Evolutionary conservation across 192 early-diverging fungal genomes (phyloP).

Genomic region (Gorgonomyces haynaldii): DNA sequence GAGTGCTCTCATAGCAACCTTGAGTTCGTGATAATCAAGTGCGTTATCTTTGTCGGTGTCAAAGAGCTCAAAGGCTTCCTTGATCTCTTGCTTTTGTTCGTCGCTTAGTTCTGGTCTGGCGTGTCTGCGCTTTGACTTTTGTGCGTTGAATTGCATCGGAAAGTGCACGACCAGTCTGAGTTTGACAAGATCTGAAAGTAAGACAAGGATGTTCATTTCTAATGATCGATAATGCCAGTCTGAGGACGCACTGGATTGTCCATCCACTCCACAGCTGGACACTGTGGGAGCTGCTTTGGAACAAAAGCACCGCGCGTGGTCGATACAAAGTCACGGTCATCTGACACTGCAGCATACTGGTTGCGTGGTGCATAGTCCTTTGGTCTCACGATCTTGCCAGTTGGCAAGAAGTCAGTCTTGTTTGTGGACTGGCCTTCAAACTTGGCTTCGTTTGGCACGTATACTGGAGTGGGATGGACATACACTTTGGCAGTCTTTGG

Average conservation of each 20-base stretch:
- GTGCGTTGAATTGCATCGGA: conserved; percentile 4
- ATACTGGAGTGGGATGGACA: conserved; percentile 7
- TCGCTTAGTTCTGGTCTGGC: conserved; percentile 43
- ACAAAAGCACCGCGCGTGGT: conserved; percentile 19
- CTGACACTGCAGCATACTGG: conserved; percentile 16
- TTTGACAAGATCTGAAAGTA: not conserved
- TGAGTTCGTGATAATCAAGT: conserved; percentile 74
- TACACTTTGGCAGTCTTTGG: conserved; percentile 7
- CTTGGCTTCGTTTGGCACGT: conserved; percentile 22
- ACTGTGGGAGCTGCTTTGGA: conserved; percentile 15
- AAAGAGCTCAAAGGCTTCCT: conserved; percentile 94
- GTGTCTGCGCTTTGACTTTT: conserved; percentile 20
- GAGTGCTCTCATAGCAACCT: conserved; percentile 71
- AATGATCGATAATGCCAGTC: no score
- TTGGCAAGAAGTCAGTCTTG: conserved; percentile 20
- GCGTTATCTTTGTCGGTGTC: conserved; percentile 78
- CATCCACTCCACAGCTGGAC: conserved; percentile 21
- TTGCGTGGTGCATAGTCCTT: conserved; percentile 28
- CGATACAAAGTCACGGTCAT: conserved; percentile 34
- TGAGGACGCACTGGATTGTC: no score
- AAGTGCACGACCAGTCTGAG: not conserved
- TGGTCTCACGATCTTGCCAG: conserved; percentile 8
- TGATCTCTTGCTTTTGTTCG: conserved; percentile 81
- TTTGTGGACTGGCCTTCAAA: conserved; percentile 29
- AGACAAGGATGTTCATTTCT: no score